phyloP scores from a whole-genome alignment of 2,329 filamentous ascomycete genomes.

The Dendryphion nanum region DNA sequence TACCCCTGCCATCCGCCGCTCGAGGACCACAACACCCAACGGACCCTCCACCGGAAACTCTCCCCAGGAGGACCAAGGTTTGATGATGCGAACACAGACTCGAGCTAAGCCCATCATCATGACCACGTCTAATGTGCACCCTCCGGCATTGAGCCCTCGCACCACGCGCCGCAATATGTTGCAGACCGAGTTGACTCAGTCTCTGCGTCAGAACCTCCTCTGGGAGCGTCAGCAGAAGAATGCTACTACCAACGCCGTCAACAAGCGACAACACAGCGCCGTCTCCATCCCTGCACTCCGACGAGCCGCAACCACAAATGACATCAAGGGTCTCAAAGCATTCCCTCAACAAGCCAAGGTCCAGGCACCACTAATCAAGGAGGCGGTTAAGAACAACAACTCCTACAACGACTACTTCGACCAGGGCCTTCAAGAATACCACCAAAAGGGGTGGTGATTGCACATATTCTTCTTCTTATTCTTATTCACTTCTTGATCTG shows the following conservation, averaged over 20 bases:
- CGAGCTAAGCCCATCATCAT: conserved; percentile 80
- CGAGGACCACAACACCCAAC: conserved; percentile 67
- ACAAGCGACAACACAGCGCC: conserved; percentile 80
- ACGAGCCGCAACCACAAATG: conserved; percentile 60
- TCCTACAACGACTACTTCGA: conserved; percentile 80
- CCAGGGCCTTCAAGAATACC: conserved; percentile 79
- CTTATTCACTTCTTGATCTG: conserved; percentile 1
- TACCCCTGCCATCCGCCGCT: conserved; percentile 54
- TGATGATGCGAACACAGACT: conserved; percentile 59
- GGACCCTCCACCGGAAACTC: conserved; percentile 64
- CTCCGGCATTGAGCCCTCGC: conserved; percentile 80
- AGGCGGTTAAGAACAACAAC: conserved; percentile 63
- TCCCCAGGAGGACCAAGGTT: conserved; percentile 50
- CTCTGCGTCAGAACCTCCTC: conserved; percentile 83
- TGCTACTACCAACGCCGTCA: conserved; percentile 79
- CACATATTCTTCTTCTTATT: conserved; percentile 1
- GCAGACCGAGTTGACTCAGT: conserved; percentile 89
- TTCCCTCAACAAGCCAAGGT: conserved; percentile 48
- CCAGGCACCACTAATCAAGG: conserved; percentile 57
- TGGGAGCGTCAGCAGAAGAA: conserved; percentile 97
- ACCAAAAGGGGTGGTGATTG: conserved; percentile 77
- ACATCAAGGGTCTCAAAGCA: conserved; percentile 86
- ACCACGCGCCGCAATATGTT: conserved; percentile 96
- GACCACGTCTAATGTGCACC: conserved; percentile 66
- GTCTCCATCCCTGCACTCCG: conserved; percentile 31